Evolutionary conservation across 768 basidiomycete genomes (phyloP).

Genomic region (Pleurotus eryngii): DNA sequence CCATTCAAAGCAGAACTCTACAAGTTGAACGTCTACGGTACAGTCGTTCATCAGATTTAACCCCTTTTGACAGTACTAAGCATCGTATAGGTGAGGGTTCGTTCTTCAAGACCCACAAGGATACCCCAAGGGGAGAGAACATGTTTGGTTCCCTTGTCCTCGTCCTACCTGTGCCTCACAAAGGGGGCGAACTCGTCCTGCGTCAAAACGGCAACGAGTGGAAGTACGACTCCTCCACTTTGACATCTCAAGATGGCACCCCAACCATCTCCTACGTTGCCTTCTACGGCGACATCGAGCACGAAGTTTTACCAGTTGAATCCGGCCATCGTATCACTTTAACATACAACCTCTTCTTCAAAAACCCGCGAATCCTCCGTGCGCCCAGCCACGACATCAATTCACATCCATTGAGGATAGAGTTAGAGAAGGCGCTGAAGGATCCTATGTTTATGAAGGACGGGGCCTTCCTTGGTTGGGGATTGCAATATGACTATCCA

Average conservation of each 20-base stretch:
- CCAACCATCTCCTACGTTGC: conserved; percentile 49
- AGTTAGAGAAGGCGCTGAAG: conserved; percentile 22
- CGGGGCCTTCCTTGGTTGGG: conserved; percentile 33
- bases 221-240: conserved; percentile 33
- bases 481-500: conserved; percentile 32
- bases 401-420: conserved; percentile 9
- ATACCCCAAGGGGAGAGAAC: conserved; percentile 37
- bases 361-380: conserved; percentile 24
- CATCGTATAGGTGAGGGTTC: conserved; percentile 31
- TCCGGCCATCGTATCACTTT: conserved; percentile 38
- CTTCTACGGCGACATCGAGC: conserved; percentile 38
- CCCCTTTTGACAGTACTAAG: not conserved
- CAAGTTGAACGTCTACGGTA: conserved; percentile 38
- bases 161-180: conserved; percentile 43
- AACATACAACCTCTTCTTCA: conserved; percentile 39
- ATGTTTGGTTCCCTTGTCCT: conserved; percentile 55
- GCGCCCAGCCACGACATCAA: conserved; percentile 39
- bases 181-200: conserved; percentile 41
- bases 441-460: conserved; percentile 24
- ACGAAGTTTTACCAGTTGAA: conserved; percentile 32
- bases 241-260: conserved; percentile 47
- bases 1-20: conserved; percentile 27
- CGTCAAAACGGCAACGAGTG: conserved; percentile 31
- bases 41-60: not conserved
- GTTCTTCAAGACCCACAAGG: conserved; percentile 50